Percentiles rank a stretch among this genome's conserved stretches.
Conservation (phyloP, 768 basidiomycete genomes). For the Amanita molliuscula region DNA sequence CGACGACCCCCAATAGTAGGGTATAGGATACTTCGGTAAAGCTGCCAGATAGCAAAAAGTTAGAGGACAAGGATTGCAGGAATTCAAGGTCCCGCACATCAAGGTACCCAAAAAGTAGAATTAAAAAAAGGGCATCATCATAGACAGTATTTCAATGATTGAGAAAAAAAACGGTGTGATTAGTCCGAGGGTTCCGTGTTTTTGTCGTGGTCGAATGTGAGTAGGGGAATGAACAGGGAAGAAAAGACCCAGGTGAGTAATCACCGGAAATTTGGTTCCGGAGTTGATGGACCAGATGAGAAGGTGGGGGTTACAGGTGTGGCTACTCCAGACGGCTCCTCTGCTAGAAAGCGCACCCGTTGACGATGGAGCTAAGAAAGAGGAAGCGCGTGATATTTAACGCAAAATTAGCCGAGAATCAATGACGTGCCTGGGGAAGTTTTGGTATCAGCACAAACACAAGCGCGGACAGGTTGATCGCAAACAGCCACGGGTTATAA, state of each 20-base stretch:
- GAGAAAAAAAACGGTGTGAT: background rate
- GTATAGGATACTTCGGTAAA: conserved; percentile 6
- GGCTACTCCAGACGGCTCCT: conserved; percentile 50
- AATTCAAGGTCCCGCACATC: conserved; percentile 1
- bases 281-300: conserved; percentile 40
- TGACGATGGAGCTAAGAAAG: conserved; percentile 65
- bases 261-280: conserved; percentile 16
- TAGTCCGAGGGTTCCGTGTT: background rate
- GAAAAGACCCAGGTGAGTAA: conserved; percentile 27
- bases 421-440: conserved; percentile 69
- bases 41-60: conserved; percentile 7
- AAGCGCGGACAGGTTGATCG: conserved; percentile 77
- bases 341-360: conserved; percentile 67
- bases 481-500: conserved; percentile 91
- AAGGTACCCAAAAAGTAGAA: background rate
- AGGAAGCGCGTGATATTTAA: conserved; percentile 9
- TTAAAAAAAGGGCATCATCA: conserved; percentile 2
- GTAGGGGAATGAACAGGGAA: background rate
- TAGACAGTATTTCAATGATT: conserved; percentile 4
- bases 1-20: conserved; percentile 5
- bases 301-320: conserved; percentile 58
- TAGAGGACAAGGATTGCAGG: background rate
- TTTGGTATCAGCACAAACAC: conserved; percentile 84
- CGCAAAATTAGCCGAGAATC: conserved; percentile 6
- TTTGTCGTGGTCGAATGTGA: background rate